A percentile compares a stretch with the other conserved stretches of the same genome.
phyloP scores from a whole-genome alignment of 23 red algal species.

The Gracilaria domingensis region DNA sequence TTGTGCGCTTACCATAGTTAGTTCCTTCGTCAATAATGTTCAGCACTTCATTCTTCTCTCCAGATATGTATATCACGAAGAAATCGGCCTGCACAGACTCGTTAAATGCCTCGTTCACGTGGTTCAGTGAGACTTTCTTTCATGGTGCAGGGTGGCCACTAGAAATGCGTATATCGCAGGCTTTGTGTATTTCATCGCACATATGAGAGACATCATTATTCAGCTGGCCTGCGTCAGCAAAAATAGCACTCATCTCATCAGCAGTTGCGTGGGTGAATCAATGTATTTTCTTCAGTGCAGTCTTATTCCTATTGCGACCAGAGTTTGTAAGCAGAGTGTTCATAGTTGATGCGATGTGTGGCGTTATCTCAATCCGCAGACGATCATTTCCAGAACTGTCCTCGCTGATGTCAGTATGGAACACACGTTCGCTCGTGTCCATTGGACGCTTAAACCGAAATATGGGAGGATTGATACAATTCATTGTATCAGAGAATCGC shows the following conservation, averaged over 20 bases:
- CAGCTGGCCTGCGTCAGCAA: background rate
- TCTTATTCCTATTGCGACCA: no score
- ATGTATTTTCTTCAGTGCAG: background rate
- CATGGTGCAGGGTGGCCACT: background rate
- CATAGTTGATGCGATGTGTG: no score
- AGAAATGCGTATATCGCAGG: constrained; percentile 18
- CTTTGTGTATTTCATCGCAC: background rate
- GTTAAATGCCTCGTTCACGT: constrained; percentile 49
- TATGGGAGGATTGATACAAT: background rate
- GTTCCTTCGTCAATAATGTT: constrained; percentile 50
- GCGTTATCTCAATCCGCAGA: no score
- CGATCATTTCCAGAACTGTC: no score
- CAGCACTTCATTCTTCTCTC: constrained; percentile 40
- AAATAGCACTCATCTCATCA: constrained; percentile 22
- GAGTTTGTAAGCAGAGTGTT: no score
- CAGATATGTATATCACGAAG: constrained; percentile 21
- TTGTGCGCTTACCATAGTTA: constrained; percentile 48
- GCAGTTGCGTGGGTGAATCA: constrained; percentile 22
- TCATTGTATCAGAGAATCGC: background rate
- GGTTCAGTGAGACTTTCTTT: constrained; percentile 40
- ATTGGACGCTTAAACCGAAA: background rate
- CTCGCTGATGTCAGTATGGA: constrained; percentile 2
- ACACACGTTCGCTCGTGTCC: background rate
- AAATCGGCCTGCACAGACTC: constrained; percentile 15
- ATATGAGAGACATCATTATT: background rate